Percentiles rank a stretch among this genome's conserved stretches.
phyloP scores from a whole-genome alignment of 129 eudicot species.

The Helichrysum umbraculigerum region DNA sequence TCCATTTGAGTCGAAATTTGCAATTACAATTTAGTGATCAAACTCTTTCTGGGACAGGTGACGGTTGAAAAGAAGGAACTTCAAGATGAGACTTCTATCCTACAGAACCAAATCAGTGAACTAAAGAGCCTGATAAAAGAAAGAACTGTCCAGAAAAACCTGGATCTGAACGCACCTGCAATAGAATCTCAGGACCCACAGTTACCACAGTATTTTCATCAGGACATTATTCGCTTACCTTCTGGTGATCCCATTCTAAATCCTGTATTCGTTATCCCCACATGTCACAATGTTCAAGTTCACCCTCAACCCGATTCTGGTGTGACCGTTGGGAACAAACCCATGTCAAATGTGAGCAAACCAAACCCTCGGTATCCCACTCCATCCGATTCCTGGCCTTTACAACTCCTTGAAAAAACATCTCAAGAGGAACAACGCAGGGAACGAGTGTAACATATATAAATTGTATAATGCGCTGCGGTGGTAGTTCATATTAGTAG shows the following conservation, averaged over 20 bases:
- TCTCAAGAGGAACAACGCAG: slow-evolving; percentile 22
- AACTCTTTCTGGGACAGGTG: slow-evolving; percentile 44
- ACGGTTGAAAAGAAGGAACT: slow-evolving; percentile 67
- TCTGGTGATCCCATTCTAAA: slow-evolving; percentile 33
- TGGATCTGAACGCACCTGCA: slow-evolving; percentile 69
- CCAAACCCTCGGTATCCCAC: slow-evolving; percentile 89
- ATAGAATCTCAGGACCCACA: slow-evolving; percentile 47
- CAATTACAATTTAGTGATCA: not conserved
- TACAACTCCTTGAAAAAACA: slow-evolving; percentile 55
- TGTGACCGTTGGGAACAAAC: slow-evolving; percentile 15
- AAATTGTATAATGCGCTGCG: not conserved
- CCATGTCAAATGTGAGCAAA: slow-evolving; percentile 57
- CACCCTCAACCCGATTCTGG: slow-evolving; percentile 36
- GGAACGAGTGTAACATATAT: slow-evolving; percentile 10
- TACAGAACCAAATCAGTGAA: slow-evolving; percentile 53
- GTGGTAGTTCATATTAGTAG: slow-evolving; percentile 6
- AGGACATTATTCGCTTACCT: slow-evolving; percentile 30
- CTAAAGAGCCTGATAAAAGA: slow-evolving; percentile 50
- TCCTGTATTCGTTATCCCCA: slow-evolving; percentile 57
- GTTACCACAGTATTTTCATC: slow-evolving; percentile 21
- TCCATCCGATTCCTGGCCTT: slow-evolving; percentile 75
- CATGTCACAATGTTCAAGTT: slow-evolving; percentile 43
- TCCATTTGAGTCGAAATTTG: not conserved
- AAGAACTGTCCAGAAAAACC: slow-evolving; percentile 40
- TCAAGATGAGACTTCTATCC: slow-evolving; percentile 53